Evolutionary conservation across 768 basidiomycete genomes (phyloP).

Genomic region (Podaxis rugospora): DNA sequence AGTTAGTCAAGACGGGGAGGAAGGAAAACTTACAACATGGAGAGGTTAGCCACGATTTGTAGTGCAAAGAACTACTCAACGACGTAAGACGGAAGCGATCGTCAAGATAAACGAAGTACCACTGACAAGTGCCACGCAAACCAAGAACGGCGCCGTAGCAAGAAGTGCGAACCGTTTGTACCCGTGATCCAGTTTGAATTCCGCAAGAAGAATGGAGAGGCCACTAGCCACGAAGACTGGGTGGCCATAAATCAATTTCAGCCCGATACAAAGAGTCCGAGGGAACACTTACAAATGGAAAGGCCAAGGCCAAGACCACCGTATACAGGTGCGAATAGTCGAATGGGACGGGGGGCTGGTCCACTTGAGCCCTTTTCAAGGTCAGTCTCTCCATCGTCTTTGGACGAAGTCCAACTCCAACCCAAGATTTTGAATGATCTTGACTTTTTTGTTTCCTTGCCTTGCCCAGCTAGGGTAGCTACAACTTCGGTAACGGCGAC

Average conservation of each 20-base stretch:
- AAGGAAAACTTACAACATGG: slow-evolving; percentile 52
- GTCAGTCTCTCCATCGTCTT: slow-evolving; percentile 29
- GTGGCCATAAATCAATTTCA: not conserved
- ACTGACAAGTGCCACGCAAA: slow-evolving; percentile 71
- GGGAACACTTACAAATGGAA: slow-evolving; percentile 49
- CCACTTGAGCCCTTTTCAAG: slow-evolving; percentile 43
- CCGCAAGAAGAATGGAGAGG: slow-evolving; percentile 51
- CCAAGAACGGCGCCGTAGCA: slow-evolving; percentile 61
- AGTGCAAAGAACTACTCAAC: slow-evolving; percentile 62
- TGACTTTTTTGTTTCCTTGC: slow-evolving; percentile 21
- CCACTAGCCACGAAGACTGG: slow-evolving; percentile 71
- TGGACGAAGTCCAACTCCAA: slow-evolving; percentile 42
- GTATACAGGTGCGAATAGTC: slow-evolving; percentile 70
- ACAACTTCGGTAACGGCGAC: slow-evolving; percentile 27
- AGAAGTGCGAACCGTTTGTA: slow-evolving; percentile 64
- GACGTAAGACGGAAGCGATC: not conserved
- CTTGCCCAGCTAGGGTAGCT: slow-evolving; percentile 22
- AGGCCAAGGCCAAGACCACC: slow-evolving; percentile 66
- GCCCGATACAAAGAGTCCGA: not conserved
- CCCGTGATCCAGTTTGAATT: slow-evolving; percentile 62
- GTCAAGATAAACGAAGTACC: not conserved
- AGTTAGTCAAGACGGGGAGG: slow-evolving; percentile 10
- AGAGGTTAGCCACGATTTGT: slow-evolving; percentile 60
- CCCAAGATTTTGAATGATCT: slow-evolving; percentile 26
- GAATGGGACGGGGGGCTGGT: slow-evolving; percentile 39